Evolutionary conservation across 2,329 filamentous ascomycete genomes (phyloP).

Genomic region (Aspergillus niger): DNA sequence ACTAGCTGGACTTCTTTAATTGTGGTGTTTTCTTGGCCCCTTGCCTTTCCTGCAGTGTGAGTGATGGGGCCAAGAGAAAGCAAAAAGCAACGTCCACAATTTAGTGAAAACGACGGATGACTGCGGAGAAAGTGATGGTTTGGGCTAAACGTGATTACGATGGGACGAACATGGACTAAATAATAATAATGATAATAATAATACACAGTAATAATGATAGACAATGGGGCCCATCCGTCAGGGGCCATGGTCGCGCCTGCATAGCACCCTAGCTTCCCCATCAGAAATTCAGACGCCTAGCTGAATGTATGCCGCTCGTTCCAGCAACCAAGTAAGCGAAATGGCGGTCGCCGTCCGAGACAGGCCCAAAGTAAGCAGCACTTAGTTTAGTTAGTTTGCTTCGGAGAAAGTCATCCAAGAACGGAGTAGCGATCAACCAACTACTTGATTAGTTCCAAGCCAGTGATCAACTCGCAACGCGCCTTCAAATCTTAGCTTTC

Average conservation of each 20-base stretch:
- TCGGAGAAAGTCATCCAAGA: slow-evolving; percentile 14
- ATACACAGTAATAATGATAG: neutral
- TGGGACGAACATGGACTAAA: neutral
- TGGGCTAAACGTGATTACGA: no score
- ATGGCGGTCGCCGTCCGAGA: slow-evolving; percentile 21
- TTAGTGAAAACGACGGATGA: neutral
- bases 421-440: slow-evolving; percentile 12
- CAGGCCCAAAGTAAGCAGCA: neutral
- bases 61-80: no score
- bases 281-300: slow-evolving; percentile 1
- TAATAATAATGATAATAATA: neutral
- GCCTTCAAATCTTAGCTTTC: neutral
- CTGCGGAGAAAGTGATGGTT: no score
- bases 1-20: neutral
- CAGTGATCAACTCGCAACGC: slow-evolving; percentile 9
- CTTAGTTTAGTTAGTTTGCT: neutral
- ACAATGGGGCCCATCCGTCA: neutral
- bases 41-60: no score
- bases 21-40: no score
- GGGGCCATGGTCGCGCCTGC: neutral
- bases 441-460: neutral
- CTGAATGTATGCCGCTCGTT: slow-evolving; percentile 19
- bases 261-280: slow-evolving; percentile 9
- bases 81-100: neutral
- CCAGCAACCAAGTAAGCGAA: slow-evolving; percentile 14